A percentile compares a stretch with the other conserved stretches of the same genome.
Evolutionary conservation across 805 yeast species (phyloP).

Genomic region (Kockiozyma suomiensis): DNA sequence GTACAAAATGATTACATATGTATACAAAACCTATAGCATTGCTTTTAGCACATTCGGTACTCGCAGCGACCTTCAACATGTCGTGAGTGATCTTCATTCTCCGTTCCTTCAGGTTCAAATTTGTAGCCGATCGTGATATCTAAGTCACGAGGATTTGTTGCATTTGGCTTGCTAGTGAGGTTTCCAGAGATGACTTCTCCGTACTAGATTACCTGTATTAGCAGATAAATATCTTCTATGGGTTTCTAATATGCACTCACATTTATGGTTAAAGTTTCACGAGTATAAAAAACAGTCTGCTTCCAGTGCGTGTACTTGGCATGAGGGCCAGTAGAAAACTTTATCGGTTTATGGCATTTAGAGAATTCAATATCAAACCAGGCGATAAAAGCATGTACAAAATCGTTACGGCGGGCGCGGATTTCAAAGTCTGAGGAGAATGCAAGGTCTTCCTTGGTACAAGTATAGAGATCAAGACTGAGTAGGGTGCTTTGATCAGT

Average conservation of each 20-base stretch:
- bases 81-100: slow-evolving; percentile 2
- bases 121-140: slow-evolving; percentile 71
- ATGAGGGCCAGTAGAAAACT: slow-evolving; percentile 92
- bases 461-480: slow-evolving; percentile 88
- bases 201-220: slow-evolving; percentile 47
- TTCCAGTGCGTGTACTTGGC: slow-evolving; percentile 98
- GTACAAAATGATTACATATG: not conserved
- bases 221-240: not conserved
- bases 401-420: slow-evolving; percentile 74
- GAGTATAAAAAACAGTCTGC: slow-evolving; percentile 91
- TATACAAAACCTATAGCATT: not conserved
- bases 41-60: slow-evolving; percentile 28
- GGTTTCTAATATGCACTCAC: slow-evolving; percentile 5
- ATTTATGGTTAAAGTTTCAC: slow-evolving; percentile 61
- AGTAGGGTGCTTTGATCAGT: slow-evolving; percentile 73
- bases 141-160: slow-evolving; percentile 80
- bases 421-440: slow-evolving; percentile 72
- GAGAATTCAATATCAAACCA: slow-evolving; percentile 95
- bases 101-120: slow-evolving; percentile 48
- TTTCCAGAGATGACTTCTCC: slow-evolving; percentile 78
- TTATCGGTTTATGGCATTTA: slow-evolving; percentile 54
- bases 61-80: slow-evolving; percentile 11
- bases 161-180: slow-evolving; percentile 76
- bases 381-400: slow-evolving; percentile 83
- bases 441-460: slow-evolving; percentile 76